phyloP scores from a whole-genome alignment of 2,329 filamentous ascomycete genomes.

The Calonectria crousiana region DNA sequence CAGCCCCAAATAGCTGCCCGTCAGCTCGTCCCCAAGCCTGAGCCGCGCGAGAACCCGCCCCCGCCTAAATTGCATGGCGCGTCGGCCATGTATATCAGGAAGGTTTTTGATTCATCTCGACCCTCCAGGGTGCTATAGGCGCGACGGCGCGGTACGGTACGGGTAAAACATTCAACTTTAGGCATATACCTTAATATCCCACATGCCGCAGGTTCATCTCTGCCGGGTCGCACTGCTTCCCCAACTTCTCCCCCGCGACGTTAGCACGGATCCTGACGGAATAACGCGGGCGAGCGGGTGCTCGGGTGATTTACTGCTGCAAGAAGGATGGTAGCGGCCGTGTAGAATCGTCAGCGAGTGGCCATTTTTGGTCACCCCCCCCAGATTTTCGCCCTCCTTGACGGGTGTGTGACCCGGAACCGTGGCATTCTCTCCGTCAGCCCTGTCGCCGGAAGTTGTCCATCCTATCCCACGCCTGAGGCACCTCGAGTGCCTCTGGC shows the following conservation, averaged over 20 bases:
- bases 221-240: constrained; percentile 37
- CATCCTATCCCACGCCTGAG: neutral
- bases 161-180: constrained; percentile 18
- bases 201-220: constrained; percentile 30
- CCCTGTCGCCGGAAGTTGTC: constrained; percentile 14
- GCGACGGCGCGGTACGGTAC: constrained; percentile 6
- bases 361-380: constrained; percentile 4
- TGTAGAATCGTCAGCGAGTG: constrained; percentile 11
- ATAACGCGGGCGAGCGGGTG: constrained; percentile 45
- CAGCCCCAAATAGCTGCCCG: constrained; percentile 13
- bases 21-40: constrained; percentile 1
- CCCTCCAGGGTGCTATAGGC: constrained; percentile 9
- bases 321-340: constrained; percentile 19
- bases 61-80: constrained; percentile 34
- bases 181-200: constrained; percentile 30
- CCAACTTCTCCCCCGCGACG: constrained; percentile 44
- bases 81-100: constrained; percentile 21
- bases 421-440: constrained; percentile 24
- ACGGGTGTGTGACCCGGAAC: constrained; percentile 13
- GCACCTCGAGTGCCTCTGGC: neutral
- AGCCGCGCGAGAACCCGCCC: constrained; percentile 32
- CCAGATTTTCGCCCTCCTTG: constrained; percentile 5
- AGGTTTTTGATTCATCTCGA: constrained; percentile 15
- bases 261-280: constrained; percentile 43
- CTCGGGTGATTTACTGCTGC: constrained; percentile 29